These are phyloP conservation scores for Tetrapisispora pingtungensis DNA, from an alignment of 805 yeast genomes.

Conservation along the genomic window DNA sequence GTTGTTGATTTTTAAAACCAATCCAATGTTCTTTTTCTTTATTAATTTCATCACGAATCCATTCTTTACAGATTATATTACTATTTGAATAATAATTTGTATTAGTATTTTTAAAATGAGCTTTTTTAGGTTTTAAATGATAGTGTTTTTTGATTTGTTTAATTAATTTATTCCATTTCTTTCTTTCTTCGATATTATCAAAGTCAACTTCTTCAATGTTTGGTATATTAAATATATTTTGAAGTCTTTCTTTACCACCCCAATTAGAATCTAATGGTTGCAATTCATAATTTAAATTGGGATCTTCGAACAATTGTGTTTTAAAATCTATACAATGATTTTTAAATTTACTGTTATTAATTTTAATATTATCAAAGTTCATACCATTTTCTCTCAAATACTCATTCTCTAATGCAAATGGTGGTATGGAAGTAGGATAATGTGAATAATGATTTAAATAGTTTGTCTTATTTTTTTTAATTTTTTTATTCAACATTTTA, in stretches of 20 bases:
- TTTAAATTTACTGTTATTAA: conserved; percentile 30
- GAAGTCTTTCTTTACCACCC: conserved; percentile 63
- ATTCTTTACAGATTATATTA: background rate
- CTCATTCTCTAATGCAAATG: conserved; percentile 48
- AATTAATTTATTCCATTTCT: conserved; percentile 23
- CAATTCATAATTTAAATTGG: conserved; percentile 16
- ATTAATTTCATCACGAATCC: conserved; percentile 16
- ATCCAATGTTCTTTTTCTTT: conserved; percentile 23
- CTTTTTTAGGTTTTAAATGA: background rate
- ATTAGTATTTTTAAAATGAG: background rate
- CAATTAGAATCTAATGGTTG: conserved; percentile 44
- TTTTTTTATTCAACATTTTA: background rate
- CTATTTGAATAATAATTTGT: background rate
- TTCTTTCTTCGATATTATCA: conserved; percentile 16
- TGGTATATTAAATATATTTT: conserved; percentile 34
- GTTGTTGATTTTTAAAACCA: conserved; percentile 38
- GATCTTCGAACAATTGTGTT: background rate
- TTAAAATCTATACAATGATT: conserved; percentile 17
- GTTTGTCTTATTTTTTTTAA: background rate
- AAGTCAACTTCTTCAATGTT: background rate
- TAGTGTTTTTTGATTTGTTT: conserved; percentile 10
- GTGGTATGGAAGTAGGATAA: conserved; percentile 43
- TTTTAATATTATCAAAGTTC: conserved; percentile 39
- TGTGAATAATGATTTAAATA: conserved; percentile 28
- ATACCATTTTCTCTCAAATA: conserved; percentile 23